phyloP scores from a whole-genome alignment of 768 basidiomycete species.

The Tylopilus vinaceipallidus region DNA sequence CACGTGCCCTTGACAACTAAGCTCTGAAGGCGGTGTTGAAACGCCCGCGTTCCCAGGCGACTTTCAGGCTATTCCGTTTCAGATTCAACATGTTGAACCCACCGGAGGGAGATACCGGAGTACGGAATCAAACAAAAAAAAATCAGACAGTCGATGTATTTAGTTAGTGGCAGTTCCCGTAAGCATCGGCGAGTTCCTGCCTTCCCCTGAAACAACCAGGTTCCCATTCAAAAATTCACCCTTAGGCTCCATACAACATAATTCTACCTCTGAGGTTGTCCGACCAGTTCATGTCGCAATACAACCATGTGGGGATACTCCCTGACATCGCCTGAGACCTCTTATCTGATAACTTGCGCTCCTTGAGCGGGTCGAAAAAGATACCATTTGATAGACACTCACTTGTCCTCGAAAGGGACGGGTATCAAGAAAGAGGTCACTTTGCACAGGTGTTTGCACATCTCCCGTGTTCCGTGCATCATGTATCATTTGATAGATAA shows the following conservation, averaged over 20 bases:
- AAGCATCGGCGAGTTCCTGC: constrained; percentile 3
- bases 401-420: constrained; percentile 8
- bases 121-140: background rate
- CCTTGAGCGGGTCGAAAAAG: constrained; percentile 10
- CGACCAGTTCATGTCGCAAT: constrained; percentile 13
- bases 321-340: constrained; percentile 1
- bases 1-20: background rate
- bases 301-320: constrained; percentile 24
- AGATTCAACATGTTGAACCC: background rate
- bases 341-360: constrained; percentile 9
- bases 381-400: constrained; percentile 9
- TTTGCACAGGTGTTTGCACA: background rate
- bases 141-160: constrained; percentile 7
- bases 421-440: constrained; percentile 1
- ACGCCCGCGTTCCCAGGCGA: constrained; percentile 6
- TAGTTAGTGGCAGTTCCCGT: constrained; percentile 14
- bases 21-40: constrained; percentile 1
- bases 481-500: constrained; percentile 3
- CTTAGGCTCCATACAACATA: background rate
- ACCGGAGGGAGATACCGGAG: background rate
- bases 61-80: background rate
- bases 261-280: background rate
- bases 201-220: constrained; percentile 1
- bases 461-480: constrained; percentile 7
- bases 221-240: constrained; percentile 4